Percentiles rank a stretch among this genome's conserved stretches.
Conservation (phyloP, 2,329 filamentous ascomycete species). For the Ceratocystis papillata region DNA sequence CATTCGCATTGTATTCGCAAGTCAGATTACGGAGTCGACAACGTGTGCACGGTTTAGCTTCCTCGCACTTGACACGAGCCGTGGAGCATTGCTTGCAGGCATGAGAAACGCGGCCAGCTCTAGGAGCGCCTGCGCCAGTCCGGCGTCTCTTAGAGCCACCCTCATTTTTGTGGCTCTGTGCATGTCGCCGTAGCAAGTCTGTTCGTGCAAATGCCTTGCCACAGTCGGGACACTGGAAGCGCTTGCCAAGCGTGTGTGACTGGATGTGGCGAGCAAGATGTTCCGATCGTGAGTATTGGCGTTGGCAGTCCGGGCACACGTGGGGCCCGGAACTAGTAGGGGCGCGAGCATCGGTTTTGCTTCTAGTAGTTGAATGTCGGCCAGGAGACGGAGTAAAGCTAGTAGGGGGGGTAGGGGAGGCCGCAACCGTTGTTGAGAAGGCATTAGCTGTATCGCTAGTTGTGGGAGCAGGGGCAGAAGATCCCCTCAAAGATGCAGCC, state of each 20-base stretch:
- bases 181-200: constrained; percentile 44
- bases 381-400: constrained; percentile 20
- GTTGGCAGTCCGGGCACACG: constrained; percentile 43
- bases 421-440: neutral
- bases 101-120: constrained; percentile 41
- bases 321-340: constrained; percentile 27
- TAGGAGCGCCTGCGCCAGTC: constrained; percentile 37
- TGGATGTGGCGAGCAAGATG: constrained; percentile 44
- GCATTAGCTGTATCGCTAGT: neutral
- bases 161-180: constrained; percentile 41
- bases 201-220: constrained; percentile 45
- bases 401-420: constrained; percentile 17
- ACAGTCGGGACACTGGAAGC: constrained; percentile 41
- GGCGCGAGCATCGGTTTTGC: neutral
- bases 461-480: neutral
- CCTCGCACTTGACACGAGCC: constrained; percentile 46
- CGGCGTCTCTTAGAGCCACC: constrained; percentile 40
- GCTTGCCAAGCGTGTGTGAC: constrained; percentile 41
- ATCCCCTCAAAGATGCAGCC: neutral
- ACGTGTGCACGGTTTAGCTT: constrained; percentile 43
- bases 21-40: constrained; percentile 39
- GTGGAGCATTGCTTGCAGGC: constrained; percentile 43
- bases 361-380: neutral
- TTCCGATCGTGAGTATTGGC: constrained; percentile 43
- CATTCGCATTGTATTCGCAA: constrained; percentile 36